Percentiles rank a stretch among this genome's conserved stretches.
phyloP scores from a whole-genome alignment of 345 rosid species.

The Bruguiera sexangula region DNA sequence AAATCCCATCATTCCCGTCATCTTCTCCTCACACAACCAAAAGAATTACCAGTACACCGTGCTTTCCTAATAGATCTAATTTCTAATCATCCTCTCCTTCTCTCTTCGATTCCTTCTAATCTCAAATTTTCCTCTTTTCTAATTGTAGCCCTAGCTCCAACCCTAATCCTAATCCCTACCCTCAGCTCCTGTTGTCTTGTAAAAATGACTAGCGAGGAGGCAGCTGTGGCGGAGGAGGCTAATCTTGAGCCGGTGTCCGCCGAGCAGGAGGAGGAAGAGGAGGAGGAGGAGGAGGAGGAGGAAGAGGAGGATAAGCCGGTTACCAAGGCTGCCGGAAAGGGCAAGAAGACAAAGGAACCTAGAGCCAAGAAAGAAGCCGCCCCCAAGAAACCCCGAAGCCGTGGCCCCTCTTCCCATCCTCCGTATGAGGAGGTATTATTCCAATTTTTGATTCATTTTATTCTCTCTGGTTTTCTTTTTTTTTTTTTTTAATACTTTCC shows the following conservation, averaged over 20 bases:
- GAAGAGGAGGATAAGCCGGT: not conserved
- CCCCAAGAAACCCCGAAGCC: slow-evolving; percentile 35
- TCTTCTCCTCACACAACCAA: slow-evolving; percentile 1
- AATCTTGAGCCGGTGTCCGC: slow-evolving; percentile 21
- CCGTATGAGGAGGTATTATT: slow-evolving; percentile 58
- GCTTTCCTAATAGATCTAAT: slow-evolving; percentile 15
- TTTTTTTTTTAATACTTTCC: not conserved
- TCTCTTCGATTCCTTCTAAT: too few relatives aligned
- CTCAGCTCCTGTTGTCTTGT: not conserved
- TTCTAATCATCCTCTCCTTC: not conserved
- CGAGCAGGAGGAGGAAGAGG: not conserved
- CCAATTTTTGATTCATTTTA: not conserved
- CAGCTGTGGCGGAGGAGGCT: not conserved
- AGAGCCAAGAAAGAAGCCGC: slow-evolving; percentile 47
- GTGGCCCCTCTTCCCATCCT: slow-evolving; percentile 49
- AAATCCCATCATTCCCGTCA: slow-evolving; percentile 35
- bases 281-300: not conserved
- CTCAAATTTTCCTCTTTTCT: not conserved
- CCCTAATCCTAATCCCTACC: too few relatives aligned
- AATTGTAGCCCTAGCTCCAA: not conserved
- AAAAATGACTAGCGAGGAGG: slow-evolving; percentile 44
- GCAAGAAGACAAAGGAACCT: slow-evolving; percentile 46
- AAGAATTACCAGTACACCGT: slow-evolving; percentile 1
- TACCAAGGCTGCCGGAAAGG: slow-evolving; percentile 33
- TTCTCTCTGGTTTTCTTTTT: too few relatives aligned